Evolutionary conservation across 1,284 basidiomycete species (phyloP).

Genomic region (Malassezia nana): DNA sequence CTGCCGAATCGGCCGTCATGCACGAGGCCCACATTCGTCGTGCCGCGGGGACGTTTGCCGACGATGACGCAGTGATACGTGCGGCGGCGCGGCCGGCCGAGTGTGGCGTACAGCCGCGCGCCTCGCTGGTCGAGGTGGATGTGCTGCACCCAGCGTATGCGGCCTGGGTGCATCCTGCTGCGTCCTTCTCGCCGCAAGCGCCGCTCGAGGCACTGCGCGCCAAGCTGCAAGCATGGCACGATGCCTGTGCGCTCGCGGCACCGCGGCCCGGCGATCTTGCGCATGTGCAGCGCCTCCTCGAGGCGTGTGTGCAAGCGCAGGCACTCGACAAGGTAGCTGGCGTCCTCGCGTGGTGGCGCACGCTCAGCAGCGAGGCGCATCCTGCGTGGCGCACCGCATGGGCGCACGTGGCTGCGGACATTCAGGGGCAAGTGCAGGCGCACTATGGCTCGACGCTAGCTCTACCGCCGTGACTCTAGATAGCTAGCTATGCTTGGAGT

Average conservation of each 20-base stretch:
- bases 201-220: conserved; percentile 6
- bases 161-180: not conserved
- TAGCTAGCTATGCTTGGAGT: conserved; percentile 11
- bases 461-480: not conserved
- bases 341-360: not conserved
- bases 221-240: conserved; percentile 25
- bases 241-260: conserved; percentile 16
- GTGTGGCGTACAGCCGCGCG: not conserved
- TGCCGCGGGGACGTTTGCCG: conserved; percentile 7
- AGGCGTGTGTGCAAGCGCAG: conserved; percentile 2
- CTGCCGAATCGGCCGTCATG: conserved; percentile 20
- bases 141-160: not conserved
- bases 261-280: conserved; percentile 29
- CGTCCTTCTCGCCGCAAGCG: not conserved
- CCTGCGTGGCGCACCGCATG: conserved; percentile 4
- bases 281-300: conserved; percentile 14
- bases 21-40: conserved; percentile 12
- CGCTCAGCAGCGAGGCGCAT: not conserved
- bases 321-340: conserved; percentile 5
- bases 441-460: not conserved
- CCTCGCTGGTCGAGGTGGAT: conserved; percentile 15
- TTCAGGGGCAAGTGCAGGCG: not conserved
- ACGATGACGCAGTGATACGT: conserved; percentile 15
- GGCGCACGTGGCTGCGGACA: not conserved
- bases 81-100: not conserved